Conservation (phyloP, 306 rosid genomes). For the Begonia peltatifolia region DNA sequence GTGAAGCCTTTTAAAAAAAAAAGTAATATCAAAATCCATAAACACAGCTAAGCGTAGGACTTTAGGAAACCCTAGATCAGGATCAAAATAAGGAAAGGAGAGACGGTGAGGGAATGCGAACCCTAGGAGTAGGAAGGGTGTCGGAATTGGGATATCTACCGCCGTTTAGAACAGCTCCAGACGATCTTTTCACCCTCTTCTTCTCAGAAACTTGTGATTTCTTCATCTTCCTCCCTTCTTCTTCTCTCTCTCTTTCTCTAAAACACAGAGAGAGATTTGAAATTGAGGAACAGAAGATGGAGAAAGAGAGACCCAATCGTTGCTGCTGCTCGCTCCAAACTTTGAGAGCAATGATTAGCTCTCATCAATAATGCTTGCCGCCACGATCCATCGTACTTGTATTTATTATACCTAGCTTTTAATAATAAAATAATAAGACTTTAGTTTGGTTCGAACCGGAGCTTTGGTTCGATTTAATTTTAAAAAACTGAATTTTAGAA, state of each 20-base stretch:
- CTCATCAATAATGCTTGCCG: too few species aligned
- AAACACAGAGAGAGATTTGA: too few species aligned
- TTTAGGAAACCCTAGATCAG: constrained; percentile 30
- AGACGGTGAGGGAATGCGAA: constrained; percentile 15
- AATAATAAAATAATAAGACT: too few species aligned
- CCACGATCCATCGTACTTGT: too few species aligned
- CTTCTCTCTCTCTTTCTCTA: not conserved
- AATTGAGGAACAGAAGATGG: too few species aligned
- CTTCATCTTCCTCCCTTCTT: constrained; percentile 37
- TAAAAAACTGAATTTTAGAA: too few species aligned
- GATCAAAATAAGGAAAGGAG: not conserved
- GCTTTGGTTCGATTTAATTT: too few species aligned
- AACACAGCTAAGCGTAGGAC: not conserved
- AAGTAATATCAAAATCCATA: not conserved
- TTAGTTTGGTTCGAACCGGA: too few species aligned
- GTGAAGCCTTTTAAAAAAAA: constrained; percentile 5
- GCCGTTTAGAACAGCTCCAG: constrained; percentile 49
- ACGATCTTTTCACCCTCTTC: constrained; percentile 79
- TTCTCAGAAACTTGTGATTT: constrained; percentile 79
- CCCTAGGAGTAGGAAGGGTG: constrained; percentile 52
- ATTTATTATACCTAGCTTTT: too few species aligned
- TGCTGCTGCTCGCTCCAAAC: too few species aligned
- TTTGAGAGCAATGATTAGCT: too few species aligned
- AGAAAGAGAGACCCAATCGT: too few species aligned
- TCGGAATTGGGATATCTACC: constrained; percentile 72